Conservation (phyloP, 73 alveolate species). For the Stentor coeruleus region DNA sequence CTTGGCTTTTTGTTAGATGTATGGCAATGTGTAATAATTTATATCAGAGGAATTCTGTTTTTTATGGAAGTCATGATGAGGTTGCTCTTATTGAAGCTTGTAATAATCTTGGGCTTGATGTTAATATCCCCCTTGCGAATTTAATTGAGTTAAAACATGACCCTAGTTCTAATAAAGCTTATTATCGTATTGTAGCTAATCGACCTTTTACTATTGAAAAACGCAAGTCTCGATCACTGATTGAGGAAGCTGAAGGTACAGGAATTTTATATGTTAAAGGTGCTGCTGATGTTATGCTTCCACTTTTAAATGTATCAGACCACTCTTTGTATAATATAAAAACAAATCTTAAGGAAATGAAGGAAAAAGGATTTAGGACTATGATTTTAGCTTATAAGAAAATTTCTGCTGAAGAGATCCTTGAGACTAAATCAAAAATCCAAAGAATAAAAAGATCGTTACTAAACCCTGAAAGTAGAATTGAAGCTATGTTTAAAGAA, state of each 20-base stretch:
- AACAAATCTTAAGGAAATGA: not conserved
- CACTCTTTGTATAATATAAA: not conserved
- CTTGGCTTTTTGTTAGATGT: not conserved
- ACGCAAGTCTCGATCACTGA: no score
- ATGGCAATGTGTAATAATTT: not conserved
- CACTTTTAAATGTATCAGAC: not conserved
- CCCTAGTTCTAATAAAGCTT: not conserved
- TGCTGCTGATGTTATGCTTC: not conserved
- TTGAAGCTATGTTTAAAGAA: not conserved
- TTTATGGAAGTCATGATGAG: no score
- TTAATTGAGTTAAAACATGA: not conserved
- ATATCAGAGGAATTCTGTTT: no score
- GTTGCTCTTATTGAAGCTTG: not conserved
- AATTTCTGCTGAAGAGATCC: not conserved
- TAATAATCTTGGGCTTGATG: not conserved
- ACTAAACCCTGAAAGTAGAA: not conserved
- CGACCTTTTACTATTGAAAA: no score
- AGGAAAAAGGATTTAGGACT: not conserved
- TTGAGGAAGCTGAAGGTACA: not conserved
- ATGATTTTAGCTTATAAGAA: not conserved
- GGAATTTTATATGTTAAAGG: not conserved
- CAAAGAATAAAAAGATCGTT: not conserved
- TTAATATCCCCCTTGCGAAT: not conserved
- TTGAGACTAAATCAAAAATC: not conserved
- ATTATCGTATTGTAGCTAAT: not conserved